Base-by-base conservation (phyloP, 1,139 yeast genomes). In the Geotrichum fermentans region DNA sequence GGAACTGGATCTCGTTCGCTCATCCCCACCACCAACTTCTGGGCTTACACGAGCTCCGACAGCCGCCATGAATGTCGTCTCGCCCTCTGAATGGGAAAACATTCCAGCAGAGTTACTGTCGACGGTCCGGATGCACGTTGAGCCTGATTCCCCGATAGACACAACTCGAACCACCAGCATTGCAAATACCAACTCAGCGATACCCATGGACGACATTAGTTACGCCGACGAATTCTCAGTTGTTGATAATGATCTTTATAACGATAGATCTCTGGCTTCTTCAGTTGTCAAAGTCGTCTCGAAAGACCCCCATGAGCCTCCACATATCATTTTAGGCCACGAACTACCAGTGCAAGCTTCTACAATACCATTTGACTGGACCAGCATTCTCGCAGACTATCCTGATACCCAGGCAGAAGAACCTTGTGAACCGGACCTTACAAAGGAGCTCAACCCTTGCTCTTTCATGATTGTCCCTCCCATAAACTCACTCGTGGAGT, bases 381-480 rank as follows among this genome's bases (percentile, higher is more conserved):
- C n/a, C 13, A 11, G 28, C 7, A 13, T 17, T 1, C 14, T 41
- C n/a, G 37, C 20, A 14, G 35, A 16, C 13, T 29, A 20, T 29
- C 35, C 43, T 18, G 37, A 33, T 20, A 39, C 20, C 10, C 16
- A 20, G 28, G 29, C 36, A 7, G 33, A 42, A 6, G 37, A 33
- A 11, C 36, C 48, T 8, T n/a, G 22, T 8, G 37, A 28, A 10
- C 40, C 40, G 1, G 33, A 20, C 21, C 18, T 33, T n/a, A 22
- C 4, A 14, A 36, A 21, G 20, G 50, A 47, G 26, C n/a, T 34
- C 13, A 36, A 42, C 44, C 40, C 39, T 8, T 29, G 33, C 6
- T 22, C 47, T 8, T 47, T 42, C 18, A 47, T 47, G 47, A 42
- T 47, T 33, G 40, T 42, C 7, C 47, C 50, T 3, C 50, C 44